phyloP scores from a whole-genome alignment of 2,329 filamentous ascomycete species.

The Fusarium sp. region DNA sequence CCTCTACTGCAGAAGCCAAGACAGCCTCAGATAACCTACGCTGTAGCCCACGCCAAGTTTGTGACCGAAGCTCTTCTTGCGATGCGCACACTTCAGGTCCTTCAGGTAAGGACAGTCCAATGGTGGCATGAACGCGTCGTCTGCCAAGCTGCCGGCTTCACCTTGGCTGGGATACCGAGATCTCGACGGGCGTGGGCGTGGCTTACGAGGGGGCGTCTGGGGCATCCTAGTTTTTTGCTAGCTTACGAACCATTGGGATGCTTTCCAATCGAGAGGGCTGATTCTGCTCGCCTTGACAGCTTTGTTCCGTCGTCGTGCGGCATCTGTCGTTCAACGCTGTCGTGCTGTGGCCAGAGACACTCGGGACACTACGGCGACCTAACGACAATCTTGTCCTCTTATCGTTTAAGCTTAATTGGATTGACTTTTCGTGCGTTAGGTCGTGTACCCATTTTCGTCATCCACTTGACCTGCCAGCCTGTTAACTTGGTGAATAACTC shows the following conservation, averaged over 20 bases:
- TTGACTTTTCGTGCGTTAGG: not conserved
- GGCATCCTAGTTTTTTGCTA: not conserved
- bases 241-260: not conserved
- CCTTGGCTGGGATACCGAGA: conserved; percentile 6
- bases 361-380: not conserved
- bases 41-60: not conserved
- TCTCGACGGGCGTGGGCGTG: conserved; percentile 9
- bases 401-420: conserved; percentile 5
- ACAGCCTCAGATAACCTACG: not conserved
- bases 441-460: not conserved
- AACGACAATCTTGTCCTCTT: not conserved
- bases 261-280: not conserved
- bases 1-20: not conserved
- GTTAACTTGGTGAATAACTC: not conserved
- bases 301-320: not conserved
- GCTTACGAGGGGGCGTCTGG: not conserved
- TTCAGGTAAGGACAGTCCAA: not conserved
- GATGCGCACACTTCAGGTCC: not conserved
- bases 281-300: not conserved
- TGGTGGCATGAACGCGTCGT: not conserved
- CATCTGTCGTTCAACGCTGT: not conserved
- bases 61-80: conserved; percentile 10
- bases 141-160: conserved; percentile 2
- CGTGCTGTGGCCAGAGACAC: not conserved
- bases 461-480: not conserved